Conservation (phyloP, 108 stramenopile species). For the Pseudonitzschia pungens region DNA sequence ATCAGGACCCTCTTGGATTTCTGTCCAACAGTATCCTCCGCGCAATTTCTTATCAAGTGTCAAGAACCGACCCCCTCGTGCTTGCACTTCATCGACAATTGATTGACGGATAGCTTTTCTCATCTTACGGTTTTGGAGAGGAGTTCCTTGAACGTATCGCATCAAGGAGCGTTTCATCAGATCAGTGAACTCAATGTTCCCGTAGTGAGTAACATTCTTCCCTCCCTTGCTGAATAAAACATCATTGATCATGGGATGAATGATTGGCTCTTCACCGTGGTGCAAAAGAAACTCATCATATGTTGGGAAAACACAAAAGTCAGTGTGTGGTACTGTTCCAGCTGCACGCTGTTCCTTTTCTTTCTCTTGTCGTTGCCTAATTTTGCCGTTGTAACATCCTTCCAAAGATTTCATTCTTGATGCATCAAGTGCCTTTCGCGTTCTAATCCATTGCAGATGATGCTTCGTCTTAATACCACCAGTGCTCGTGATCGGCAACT, state of each 20-base stretch:
- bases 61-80: constrained; percentile 11
- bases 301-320: constrained; percentile 4
- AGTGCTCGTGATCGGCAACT: constrained; percentile 12
- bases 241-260: constrained; percentile 15
- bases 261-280: constrained; percentile 1
- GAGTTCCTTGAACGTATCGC: neutral
- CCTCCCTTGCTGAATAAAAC: constrained; percentile 21
- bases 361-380: neutral
- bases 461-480: constrained; percentile 5
- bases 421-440: neutral
- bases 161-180: constrained; percentile 1
- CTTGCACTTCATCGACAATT: constrained; percentile 7
- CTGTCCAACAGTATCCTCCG: constrained; percentile 13
- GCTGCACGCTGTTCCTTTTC: neutral
- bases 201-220: constrained; percentile 8
- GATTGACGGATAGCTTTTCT: constrained; percentile 7
- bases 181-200: constrained; percentile 15
- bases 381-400: constrained; percentile 3
- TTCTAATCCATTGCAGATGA: constrained; percentile 23
- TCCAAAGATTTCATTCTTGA: constrained; percentile 12
- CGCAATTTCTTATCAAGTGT: constrained; percentile 2
- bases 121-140: constrained; percentile 4
- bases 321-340: neutral
- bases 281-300: neutral
- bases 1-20: constrained; percentile 4